These are phyloP conservation scores for Botryobasidium botryosum DNA, from an alignment of 768 basidiomycete species.

Conservation along the genomic window DNA sequence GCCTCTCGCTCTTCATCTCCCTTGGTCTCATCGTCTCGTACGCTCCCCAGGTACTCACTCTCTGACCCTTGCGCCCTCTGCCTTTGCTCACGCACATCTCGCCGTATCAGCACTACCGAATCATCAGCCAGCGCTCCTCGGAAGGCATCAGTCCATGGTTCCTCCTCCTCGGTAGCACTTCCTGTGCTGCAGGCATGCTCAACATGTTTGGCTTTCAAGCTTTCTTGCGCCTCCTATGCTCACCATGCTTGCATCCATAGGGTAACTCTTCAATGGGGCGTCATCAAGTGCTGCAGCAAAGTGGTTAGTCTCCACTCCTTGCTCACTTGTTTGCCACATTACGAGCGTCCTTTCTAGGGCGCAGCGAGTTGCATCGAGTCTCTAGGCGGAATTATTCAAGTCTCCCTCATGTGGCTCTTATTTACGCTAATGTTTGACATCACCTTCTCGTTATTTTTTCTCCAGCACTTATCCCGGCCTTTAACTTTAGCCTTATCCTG, in stretches of 20 bases:
- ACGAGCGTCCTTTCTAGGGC: slow-evolving; percentile 27
- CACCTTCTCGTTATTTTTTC: not conserved
- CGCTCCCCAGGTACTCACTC: slow-evolving; percentile 49
- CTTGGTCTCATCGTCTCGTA: slow-evolving; percentile 69
- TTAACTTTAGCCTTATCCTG: slow-evolving; percentile 50
- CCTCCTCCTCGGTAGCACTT: slow-evolving; percentile 73
- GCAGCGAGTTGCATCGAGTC: slow-evolving; percentile 58
- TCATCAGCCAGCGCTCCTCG: slow-evolving; percentile 58
- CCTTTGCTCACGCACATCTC: not conserved
- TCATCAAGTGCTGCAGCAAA: slow-evolving; percentile 63
- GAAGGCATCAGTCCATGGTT: slow-evolving; percentile 90
- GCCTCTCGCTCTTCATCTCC: slow-evolving; percentile 46
- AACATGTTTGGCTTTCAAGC: slow-evolving; percentile 42
- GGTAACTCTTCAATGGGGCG: slow-evolving; percentile 67
- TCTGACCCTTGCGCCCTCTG: not conserved
- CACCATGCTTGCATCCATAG: slow-evolving; percentile 25
- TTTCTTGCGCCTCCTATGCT: slow-evolving; percentile 1
- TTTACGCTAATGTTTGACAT: slow-evolving; percentile 71
- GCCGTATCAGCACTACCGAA: slow-evolving; percentile 47
- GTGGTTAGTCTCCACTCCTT: slow-evolving; percentile 42
- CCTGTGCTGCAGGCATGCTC: slow-evolving; percentile 63
- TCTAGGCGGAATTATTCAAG: slow-evolving; percentile 68
- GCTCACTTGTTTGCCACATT: not conserved
- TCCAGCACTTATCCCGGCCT: not conserved
- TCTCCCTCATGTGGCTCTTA: slow-evolving; percentile 65